Evolutionary conservation across 352 stramenopile species (phyloP).

Genomic region (Pythium brassicae): DNA sequence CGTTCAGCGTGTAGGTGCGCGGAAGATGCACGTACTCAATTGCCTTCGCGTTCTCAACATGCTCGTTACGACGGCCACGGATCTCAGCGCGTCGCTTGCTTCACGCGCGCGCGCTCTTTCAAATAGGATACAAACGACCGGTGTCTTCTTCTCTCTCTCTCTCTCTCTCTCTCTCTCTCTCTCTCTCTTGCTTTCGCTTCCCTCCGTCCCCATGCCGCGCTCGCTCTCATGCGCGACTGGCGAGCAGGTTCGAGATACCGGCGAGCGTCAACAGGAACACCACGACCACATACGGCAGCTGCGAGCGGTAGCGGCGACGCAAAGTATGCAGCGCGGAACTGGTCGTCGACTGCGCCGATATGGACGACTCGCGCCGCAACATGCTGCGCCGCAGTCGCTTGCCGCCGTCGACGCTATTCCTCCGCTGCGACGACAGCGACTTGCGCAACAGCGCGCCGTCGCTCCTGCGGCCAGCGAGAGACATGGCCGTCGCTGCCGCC

Average conservation of each 20-base stretch:
- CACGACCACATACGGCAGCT: constrained; percentile 27
- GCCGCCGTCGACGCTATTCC: neutral
- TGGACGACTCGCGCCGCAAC: neutral
- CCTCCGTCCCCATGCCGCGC: too few species aligned
- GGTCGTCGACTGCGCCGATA: neutral
- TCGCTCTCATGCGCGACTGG: neutral
- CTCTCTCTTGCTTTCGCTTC: neutral
- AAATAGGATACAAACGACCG: neutral
- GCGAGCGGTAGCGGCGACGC: constrained; percentile 18
- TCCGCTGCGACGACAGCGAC: constrained; percentile 5
- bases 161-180: neutral
- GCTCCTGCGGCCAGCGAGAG: constrained; percentile 10
- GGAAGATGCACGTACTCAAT: too few species aligned
- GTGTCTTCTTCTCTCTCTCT: neutral
- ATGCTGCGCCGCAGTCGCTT: neutral
- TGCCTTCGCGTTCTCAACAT: too few species aligned
- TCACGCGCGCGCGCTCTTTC: too few species aligned
- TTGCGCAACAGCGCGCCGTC: constrained; percentile 15
- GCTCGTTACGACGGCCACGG: too few species aligned
- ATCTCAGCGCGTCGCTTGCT: too few species aligned
- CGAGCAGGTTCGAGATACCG: constrained; percentile 22
- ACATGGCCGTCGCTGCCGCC: constrained; percentile 2
- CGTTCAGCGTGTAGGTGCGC: too few species aligned
- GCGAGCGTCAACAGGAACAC: constrained; percentile 27
- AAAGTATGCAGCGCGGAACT: constrained; percentile 5